Conservation (phyloP, 2,329 filamentous ascomycete genomes). For the Fusarium brevicatenulatum region DNA sequence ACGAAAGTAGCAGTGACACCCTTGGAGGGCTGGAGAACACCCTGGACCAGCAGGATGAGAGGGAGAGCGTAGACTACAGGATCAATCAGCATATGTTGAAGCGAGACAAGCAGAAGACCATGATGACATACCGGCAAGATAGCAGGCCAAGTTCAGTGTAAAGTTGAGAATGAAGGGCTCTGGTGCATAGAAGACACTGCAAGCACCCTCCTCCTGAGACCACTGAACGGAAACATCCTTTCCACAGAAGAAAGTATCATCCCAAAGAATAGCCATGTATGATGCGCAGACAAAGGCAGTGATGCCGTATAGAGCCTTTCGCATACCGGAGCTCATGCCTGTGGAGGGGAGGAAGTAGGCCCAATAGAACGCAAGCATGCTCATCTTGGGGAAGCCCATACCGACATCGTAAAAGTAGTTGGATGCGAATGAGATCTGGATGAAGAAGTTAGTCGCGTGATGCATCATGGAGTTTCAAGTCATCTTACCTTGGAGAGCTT, state of each 20-base stretch:
- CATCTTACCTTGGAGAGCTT: slow-evolving; percentile 44
- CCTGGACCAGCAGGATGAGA: slow-evolving; percentile 44
- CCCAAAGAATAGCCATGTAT: slow-evolving; percentile 47
- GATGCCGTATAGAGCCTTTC: slow-evolving; percentile 45
- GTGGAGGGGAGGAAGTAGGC: slow-evolving; percentile 44
- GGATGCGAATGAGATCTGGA: slow-evolving; percentile 48
- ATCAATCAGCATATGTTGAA: background rate
- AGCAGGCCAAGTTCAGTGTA: slow-evolving; percentile 48
- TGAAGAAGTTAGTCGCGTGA: background rate
- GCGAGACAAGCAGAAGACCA: accelerated
- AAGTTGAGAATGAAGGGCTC: slow-evolving; percentile 51
- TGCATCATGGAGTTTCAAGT: accelerated
- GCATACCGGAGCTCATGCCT: slow-evolving; percentile 41
- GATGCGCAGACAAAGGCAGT: slow-evolving; percentile 47
- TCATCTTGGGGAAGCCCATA: slow-evolving; percentile 51
- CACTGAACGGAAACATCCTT: slow-evolving; percentile 49
- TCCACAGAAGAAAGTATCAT: slow-evolving; percentile 51
- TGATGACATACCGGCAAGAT: slow-evolving; percentile 43
- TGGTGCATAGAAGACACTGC: slow-evolving; percentile 49
- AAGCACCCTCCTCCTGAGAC: slow-evolving; percentile 50
- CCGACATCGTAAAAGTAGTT: slow-evolving; percentile 52
- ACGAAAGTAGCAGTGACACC: slow-evolving; percentile 34
- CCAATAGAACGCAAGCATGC: slow-evolving; percentile 52
- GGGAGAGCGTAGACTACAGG: slow-evolving; percentile 47
- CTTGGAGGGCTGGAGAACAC: slow-evolving; percentile 23